Conservation (phyloP, 2,329 filamentous ascomycete species). For the Diplodia mutila region DNA sequence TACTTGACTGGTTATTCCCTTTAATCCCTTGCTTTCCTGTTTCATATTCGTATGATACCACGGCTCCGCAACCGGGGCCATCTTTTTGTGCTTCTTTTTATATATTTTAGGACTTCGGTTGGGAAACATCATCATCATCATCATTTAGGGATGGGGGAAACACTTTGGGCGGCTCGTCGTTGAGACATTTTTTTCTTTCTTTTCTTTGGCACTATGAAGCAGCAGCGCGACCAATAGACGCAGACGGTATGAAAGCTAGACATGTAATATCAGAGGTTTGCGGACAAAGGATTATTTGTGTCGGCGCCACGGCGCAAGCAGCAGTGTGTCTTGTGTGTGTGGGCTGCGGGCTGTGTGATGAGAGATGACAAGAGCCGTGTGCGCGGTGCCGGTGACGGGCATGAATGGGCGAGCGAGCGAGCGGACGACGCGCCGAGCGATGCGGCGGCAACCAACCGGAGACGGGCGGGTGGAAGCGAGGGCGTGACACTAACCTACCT, state of each 20-base stretch:
- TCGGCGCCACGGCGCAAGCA: constrained; percentile 2
- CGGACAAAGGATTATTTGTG: background rate
- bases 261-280: constrained; percentile 15
- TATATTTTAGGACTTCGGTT: too few relatives aligned
- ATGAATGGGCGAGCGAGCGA: too few relatives aligned
- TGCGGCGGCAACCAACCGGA: too few relatives aligned
- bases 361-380: too few relatives aligned
- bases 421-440: too few relatives aligned
- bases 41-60: constrained; percentile 25
- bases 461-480: constrained; percentile 9
- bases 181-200: background rate
- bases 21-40: constrained; percentile 13
- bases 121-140: background rate
- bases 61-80: constrained; percentile 3
- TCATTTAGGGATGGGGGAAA: background rate
- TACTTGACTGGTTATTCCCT: background rate
- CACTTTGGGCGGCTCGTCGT: background rate
- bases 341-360: background rate
- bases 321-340: too few relatives aligned
- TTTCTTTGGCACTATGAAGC: too few relatives aligned
- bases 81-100: background rate
- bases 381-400: background rate
- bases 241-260: constrained; percentile 6
- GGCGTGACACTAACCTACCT: background rate
- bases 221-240: background rate